phyloP scores from a whole-genome alignment of 441 rosid genomes.

The Pelargonium australe region DNA sequence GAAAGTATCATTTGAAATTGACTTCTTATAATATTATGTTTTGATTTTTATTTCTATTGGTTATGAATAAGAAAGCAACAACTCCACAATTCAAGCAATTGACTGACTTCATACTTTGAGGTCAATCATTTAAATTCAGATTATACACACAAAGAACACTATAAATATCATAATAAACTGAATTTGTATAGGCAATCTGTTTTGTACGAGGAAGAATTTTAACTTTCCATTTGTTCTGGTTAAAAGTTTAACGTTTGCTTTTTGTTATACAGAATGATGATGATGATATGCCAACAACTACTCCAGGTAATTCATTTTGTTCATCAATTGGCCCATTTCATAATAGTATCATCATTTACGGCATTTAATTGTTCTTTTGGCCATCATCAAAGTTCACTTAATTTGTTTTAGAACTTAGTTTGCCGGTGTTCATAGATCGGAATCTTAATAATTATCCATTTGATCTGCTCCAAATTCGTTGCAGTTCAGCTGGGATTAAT shows the following conservation, averaged over 20 bases:
- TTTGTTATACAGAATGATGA: slow-evolving; percentile 48
- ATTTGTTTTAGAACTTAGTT: slow-evolving; percentile 14
- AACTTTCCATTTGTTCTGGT: neutral
- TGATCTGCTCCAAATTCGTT: slow-evolving; percentile 26
- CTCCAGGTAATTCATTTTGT: slow-evolving; percentile 38
- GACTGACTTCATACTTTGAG: neutral
- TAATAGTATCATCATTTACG: neutral
- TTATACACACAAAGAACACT: neutral
- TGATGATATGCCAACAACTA: slow-evolving; percentile 35
- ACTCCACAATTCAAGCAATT: neutral
- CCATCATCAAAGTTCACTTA: slow-evolving; percentile 8
- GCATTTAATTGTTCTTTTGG: neutral
- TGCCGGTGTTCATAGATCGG: slow-evolving; percentile 2
- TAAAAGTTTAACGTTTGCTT: neutral
- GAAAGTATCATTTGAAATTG: neutral
- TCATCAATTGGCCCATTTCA: slow-evolving; percentile 12
- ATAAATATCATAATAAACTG: slow-evolving; percentile 1
- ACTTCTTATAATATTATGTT: too few species aligned
- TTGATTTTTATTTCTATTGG: neutral
- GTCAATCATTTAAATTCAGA: neutral
- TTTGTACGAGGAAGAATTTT: neutral
- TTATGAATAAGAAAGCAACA: neutral
- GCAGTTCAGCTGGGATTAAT: slow-evolving; percentile 85
- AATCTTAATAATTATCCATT: slow-evolving; percentile 5
- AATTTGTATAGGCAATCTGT: neutral